Base-by-base conservation (phyloP, 257 asterid species). In the Salvia rosmarinus region DNA sequence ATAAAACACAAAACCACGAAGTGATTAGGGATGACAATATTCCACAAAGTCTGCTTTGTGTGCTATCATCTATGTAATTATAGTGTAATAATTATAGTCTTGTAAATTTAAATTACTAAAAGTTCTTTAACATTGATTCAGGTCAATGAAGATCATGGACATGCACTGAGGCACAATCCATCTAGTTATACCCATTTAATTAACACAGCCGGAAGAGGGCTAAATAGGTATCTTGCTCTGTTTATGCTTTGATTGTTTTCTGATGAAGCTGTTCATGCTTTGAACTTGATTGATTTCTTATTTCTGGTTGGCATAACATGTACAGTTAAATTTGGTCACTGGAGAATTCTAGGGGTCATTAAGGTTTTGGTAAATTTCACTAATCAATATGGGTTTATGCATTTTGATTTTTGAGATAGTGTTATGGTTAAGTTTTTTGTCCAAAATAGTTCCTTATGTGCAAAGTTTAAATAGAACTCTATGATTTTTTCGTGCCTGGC, bases 161-260 rank as follows among this genome's bases (percentile, higher is more conserved):
- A 72, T 75, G 72, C 81, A 30, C 57, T 79, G 80, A 81, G 79
- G 83, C 86, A 84, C 52, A 68, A 82, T 78, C 87, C 89, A 8
- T 86, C 94, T 68, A 73, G 77, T 65, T 81, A 85, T 81, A 67
- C 78, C 51, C 89, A 82, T 77, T 64, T 79, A 63, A 80, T 88
- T 77, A 79, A 64, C 78, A 78, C 79, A 70, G 87, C 92, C 9
- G 87, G 87, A 84, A 81, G 94, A 76, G 96, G 90, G 71, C 85
- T 92, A 56, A 85, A 85, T 67, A 88, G 98, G 98, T 89, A 72
- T 80, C 78, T 58, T n/a, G n/a, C n/a, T n/a, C n/a, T n/a, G n/a
- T 57, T 70, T 62, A 49, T 77, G 71, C 54, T 52, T 69, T 32
- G 62, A 11, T 74, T 13, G 40, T 20, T 64, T 30, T 57, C 35